Percentiles rank a stretch among this genome's conserved stretches.
Evolutionary conservation across 352 stramenopile species (phyloP).

Genomic region (Albugo laibachii): DNA sequence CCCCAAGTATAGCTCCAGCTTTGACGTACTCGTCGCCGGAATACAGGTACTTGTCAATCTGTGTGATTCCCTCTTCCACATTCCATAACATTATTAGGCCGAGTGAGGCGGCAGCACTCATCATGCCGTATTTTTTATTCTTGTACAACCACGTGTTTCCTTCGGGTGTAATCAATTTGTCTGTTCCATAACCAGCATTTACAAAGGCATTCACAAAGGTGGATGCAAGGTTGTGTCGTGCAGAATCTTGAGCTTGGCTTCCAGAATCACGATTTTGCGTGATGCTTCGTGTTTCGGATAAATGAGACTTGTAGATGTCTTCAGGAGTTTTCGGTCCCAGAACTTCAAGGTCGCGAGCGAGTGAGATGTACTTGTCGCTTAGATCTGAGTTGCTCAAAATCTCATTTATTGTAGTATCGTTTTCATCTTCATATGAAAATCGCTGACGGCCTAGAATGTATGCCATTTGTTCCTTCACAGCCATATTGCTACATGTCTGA

Average conservation of each 20-base stretch:
- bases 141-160: slow-evolving; percentile 98
- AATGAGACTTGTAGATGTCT: slow-evolving; percentile 99
- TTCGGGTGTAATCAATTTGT: slow-evolving; percentile 90
- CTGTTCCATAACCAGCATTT: slow-evolving; percentile 94
- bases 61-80: slow-evolving; percentile 96
- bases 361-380: slow-evolving; percentile 90
- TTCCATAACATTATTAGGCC: slow-evolving; percentile 99
- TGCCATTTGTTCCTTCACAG: slow-evolving; percentile 83
- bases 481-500: slow-evolving; percentile 41
- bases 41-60: slow-evolving; percentile 99
- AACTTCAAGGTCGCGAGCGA: slow-evolving; percentile 95
- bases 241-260: slow-evolving; percentile 85
- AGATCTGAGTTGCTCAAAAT: slow-evolving; percentile 95
- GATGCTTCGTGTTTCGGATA: slow-evolving; percentile 89
- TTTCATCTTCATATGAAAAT: slow-evolving; percentile 88
- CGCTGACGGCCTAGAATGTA: slow-evolving; percentile 91
- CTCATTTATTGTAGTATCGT: slow-evolving; percentile 79
- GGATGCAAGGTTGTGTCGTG: slow-evolving; percentile 94
- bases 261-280: slow-evolving; percentile 42
- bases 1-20: slow-evolving; percentile 92
- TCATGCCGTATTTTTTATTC: slow-evolving; percentile 99
- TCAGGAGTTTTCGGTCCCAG: slow-evolving; percentile 92
- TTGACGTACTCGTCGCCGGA: slow-evolving; percentile 96
- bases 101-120: slow-evolving; percentile 93
- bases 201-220: slow-evolving; percentile 99